These are phyloP conservation scores for Lasiodiplodia gonubiensis DNA, from an alignment of 2,329 filamentous ascomycete genomes.

Conservation along the genomic window DNA sequence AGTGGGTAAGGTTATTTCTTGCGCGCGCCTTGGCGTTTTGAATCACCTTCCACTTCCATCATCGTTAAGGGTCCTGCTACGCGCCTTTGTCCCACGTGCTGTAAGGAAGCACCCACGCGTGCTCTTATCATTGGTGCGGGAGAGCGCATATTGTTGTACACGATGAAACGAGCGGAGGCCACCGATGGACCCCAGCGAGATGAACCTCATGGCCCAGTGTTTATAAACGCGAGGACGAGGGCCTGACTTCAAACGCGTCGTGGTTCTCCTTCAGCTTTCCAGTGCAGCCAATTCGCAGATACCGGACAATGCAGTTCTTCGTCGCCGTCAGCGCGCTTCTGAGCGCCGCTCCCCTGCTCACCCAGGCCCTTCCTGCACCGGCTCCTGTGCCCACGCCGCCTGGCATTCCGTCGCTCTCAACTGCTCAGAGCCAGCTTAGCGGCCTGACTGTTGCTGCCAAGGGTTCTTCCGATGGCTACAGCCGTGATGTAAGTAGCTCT, in stretches of 20 bases:
- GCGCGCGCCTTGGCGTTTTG: constrained; percentile 13
- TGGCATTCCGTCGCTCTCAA: constrained; percentile 65
- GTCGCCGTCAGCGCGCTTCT: constrained; percentile 20
- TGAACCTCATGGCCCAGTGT: constrained; percentile 1
- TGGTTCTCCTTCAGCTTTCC: neutral
- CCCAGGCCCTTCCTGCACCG: constrained; percentile 39
- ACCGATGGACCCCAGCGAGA: neutral
- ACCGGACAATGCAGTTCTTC: constrained; percentile 17
- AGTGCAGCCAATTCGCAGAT: neutral
- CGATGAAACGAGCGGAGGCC: constrained; percentile 14
- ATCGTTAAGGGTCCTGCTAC: constrained; percentile 13
- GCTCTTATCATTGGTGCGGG: constrained; percentile 20
- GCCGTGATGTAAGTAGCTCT: constrained; percentile 70
- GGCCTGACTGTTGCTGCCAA: constrained; percentile 63
- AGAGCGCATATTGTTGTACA: neutral
- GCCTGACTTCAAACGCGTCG: neutral
- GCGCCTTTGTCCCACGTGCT: constrained; percentile 14
- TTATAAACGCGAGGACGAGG: constrained; percentile 12
- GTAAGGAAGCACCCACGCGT: constrained; percentile 6
- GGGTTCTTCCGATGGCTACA: constrained; percentile 64
- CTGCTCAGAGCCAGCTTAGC: constrained; percentile 64
- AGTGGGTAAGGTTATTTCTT: constrained; percentile 20
- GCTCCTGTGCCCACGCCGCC: constrained; percentile 54
- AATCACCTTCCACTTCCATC: constrained; percentile 29
- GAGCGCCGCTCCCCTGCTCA: constrained; percentile 15